These are phyloP conservation scores for Aspergillus uvarum DNA, from an alignment of 2,329 filamentous ascomycete genomes.

Conservation along the genomic window DNA sequence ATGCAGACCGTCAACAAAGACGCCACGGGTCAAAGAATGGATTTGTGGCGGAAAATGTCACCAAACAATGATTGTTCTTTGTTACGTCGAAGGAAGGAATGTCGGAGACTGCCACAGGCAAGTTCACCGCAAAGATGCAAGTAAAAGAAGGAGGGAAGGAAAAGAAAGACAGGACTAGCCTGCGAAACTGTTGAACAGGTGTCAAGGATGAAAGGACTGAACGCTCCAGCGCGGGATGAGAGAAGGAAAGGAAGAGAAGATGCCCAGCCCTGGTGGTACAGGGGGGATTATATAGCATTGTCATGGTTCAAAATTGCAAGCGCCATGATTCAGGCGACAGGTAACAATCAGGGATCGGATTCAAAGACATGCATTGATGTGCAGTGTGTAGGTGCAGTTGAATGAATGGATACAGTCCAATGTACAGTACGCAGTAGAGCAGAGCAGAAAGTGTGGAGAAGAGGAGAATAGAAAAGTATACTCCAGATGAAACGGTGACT, in stretches of 20 bases:
- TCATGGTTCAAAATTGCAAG: not conserved
- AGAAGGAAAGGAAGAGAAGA: conserved; percentile 16
- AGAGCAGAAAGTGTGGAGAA: too few relatives aligned
- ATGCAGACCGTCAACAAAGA: conserved; percentile 4
- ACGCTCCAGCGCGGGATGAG: conserved; percentile 25
- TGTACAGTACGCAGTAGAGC: too few relatives aligned
- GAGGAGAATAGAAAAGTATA: too few relatives aligned
- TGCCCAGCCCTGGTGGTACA: conserved; percentile 16
- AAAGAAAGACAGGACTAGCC: conserved; percentile 39
- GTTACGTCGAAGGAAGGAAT: conserved; percentile 25
- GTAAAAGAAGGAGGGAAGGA: conserved; percentile 18
- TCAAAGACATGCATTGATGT: not conserved
- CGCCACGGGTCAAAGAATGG: conserved; percentile 11
- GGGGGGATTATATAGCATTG: conserved; percentile 21
- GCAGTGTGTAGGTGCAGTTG: too few relatives aligned
- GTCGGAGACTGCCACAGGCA: conserved; percentile 37
- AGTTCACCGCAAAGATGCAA: conserved; percentile 22
- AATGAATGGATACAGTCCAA: too few relatives aligned
- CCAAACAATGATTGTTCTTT: not conserved
- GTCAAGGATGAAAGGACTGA: conserved; percentile 21
- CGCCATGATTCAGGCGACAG: not conserved
- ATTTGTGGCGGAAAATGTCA: conserved; percentile 6
- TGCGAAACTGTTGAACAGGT: conserved; percentile 30
- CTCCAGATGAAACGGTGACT: too few relatives aligned
- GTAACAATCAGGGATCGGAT: not conserved